Evolutionary conservation across 148 eudicot species (phyloP).

Genomic region (Beta vulgaris): DNA sequence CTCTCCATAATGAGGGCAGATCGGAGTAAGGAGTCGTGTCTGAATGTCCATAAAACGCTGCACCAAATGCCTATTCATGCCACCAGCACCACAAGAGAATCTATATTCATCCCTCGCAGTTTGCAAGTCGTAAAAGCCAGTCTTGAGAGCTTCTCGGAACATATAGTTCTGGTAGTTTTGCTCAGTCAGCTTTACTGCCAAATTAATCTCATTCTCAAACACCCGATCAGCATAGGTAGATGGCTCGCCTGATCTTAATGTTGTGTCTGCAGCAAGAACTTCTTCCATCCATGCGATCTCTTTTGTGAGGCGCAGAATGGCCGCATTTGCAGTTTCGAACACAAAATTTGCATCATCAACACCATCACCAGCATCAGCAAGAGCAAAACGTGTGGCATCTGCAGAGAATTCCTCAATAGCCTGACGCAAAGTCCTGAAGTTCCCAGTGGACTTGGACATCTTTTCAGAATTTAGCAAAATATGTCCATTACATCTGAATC

Average conservation of each 20-base stretch:
- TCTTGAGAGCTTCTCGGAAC: constrained; percentile 80
- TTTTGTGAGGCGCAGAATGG: constrained; percentile 80
- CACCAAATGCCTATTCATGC: constrained; percentile 67
- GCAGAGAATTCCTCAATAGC: constrained; percentile 87
- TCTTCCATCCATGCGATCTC: constrained; percentile 90
- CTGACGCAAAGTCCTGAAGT: constrained; percentile 70
- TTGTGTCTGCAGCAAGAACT: constrained; percentile 52
- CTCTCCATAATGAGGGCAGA: constrained; percentile 85
- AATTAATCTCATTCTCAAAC: constrained; percentile 82
- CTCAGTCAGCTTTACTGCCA: constrained; percentile 59
- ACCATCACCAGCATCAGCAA: constrained; percentile 95
- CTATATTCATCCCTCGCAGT: constrained; percentile 85
- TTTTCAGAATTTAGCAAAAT: constrained; percentile 86
- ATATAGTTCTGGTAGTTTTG: constrained; percentile 58
- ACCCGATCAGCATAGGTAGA: constrained; percentile 72
- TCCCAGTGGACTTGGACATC: constrained; percentile 96
- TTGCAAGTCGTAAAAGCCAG: constrained; percentile 84
- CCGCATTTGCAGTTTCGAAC: constrained; percentile 90
- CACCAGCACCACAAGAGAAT: constrained; percentile 69
- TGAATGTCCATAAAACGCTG: constrained; percentile 81
- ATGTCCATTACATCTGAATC: constrained; percentile 93
- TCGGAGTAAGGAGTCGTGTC: constrained; percentile 79
- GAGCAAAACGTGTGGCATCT: constrained; percentile 78
- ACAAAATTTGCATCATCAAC: constrained; percentile 96
- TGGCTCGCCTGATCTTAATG: constrained; percentile 53